These are phyloP conservation scores for Acephala macrosclerotiorum DNA, from an alignment of 2,329 filamentous ascomycete species.

Conservation along the genomic window DNA sequence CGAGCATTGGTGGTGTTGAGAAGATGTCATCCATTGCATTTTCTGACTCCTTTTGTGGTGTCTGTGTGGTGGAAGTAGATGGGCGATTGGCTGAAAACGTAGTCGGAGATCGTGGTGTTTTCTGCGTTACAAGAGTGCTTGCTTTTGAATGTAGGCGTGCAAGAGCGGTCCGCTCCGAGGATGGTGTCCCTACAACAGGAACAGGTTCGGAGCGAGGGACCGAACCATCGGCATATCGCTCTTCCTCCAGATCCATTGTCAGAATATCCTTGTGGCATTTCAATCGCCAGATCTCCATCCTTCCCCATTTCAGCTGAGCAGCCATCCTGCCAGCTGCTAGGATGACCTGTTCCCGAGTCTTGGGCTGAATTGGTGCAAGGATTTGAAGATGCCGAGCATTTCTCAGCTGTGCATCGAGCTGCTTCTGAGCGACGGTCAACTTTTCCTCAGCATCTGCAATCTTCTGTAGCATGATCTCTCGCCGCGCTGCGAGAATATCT, in stretches of 20 bases:
- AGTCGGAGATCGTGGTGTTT: slow-evolving; percentile 49
- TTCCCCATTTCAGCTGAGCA: slow-evolving; percentile 91
- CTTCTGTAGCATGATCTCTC: slow-evolving; percentile 82
- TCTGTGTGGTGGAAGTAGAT: slow-evolving; percentile 42
- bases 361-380: slow-evolving; percentile 88
- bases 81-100: slow-evolving; percentile 43
- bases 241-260: slow-evolving; percentile 84
- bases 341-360: slow-evolving; percentile 87
- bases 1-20: slow-evolving; percentile 56
- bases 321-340: slow-evolving; percentile 83
- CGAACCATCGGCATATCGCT: slow-evolving; percentile 49
- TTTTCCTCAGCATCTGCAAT: slow-evolving; percentile 85
- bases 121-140: slow-evolving; percentile 46
- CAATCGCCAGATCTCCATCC: slow-evolving; percentile 91
- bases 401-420: slow-evolving; percentile 82
- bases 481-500: slow-evolving; percentile 83
- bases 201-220: slow-evolving; percentile 24
- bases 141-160: slow-evolving; percentile 46
- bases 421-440: slow-evolving; percentile 74
- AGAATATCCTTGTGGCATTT: slow-evolving; percentile 92
- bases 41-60: slow-evolving; percentile 47
- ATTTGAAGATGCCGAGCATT: slow-evolving; percentile 92
- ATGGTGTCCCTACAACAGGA: slow-evolving; percentile 27
- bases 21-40: slow-evolving; percentile 55
- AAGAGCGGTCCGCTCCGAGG: slow-evolving; percentile 43